Conservation (phyloP, 2,329 filamentous ascomycete species). For the Fusarium transvaalense region DNA sequence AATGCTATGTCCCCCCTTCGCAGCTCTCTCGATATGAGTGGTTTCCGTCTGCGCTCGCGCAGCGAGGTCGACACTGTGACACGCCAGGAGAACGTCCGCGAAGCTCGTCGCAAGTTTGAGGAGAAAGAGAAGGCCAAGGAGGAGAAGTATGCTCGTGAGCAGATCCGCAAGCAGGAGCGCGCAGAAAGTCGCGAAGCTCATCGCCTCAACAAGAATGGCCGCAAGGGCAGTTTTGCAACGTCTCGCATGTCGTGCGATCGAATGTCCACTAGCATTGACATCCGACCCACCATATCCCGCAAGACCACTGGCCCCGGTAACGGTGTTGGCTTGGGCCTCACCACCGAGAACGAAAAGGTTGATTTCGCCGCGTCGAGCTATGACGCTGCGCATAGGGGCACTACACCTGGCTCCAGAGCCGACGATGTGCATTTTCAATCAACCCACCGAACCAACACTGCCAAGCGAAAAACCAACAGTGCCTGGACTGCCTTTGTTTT, state of each 20-base stretch:
- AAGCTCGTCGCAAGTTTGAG: constrained; percentile 72
- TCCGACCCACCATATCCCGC: constrained; percentile 48
- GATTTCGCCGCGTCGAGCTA: constrained; percentile 62
- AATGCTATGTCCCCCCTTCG: constrained; percentile 66
- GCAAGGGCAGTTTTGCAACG: constrained; percentile 55
- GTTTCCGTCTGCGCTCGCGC: constrained; percentile 70
- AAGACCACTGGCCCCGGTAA: constrained; percentile 46
- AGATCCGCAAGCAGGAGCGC: constrained; percentile 69
- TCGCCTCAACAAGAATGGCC: constrained; percentile 61
- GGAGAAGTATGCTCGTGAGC: constrained; percentile 71
- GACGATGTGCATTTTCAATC: constrained; percentile 60
- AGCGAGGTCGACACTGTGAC: constrained; percentile 69
- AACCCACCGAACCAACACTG: constrained; percentile 58
- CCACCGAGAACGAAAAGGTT: constrained; percentile 56
- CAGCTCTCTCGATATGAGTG: constrained; percentile 67
- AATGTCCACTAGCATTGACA: constrained; percentile 50
- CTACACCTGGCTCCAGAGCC: constrained; percentile 50
- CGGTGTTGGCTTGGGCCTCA: constrained; percentile 33
- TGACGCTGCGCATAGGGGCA: constrained; percentile 55
- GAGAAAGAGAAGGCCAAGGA: constrained; percentile 72
- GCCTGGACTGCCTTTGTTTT: constrained; percentile 74
- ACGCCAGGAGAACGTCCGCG: constrained; percentile 69
- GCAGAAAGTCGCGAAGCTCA: constrained; percentile 68
- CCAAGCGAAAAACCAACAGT: constrained; percentile 71
- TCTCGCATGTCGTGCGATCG: constrained; percentile 53